These are phyloP conservation scores for Salvia rosmarinus DNA, from an alignment of 257 asterid genomes.

Conservation along the genomic window DNA sequence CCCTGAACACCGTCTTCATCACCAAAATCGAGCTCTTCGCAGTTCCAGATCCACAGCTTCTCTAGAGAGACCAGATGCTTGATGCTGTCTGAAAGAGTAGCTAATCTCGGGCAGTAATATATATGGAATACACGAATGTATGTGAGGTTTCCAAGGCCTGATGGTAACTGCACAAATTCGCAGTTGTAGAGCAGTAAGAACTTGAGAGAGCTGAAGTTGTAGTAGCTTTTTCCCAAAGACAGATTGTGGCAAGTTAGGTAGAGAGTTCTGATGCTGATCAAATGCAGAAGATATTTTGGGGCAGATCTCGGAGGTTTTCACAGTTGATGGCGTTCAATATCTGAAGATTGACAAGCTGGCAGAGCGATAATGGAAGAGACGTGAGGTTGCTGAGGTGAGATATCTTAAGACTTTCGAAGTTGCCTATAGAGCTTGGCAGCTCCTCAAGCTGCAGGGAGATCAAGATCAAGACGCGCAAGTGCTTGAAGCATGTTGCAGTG, in stretches of 20 bases:
- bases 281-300: constrained; percentile 30
- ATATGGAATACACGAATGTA: constrained; percentile 50
- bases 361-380: constrained; percentile 43
- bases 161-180: constrained; percentile 41
- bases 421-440: constrained; percentile 48
- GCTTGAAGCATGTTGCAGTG: constrained; percentile 33
- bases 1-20: constrained; percentile 47
- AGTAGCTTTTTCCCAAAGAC: constrained; percentile 29
- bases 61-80: constrained; percentile 47
- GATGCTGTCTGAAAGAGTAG: constrained; percentile 45
- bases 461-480: constrained; percentile 45
- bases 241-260: constrained; percentile 49
- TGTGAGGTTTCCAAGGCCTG: constrained; percentile 41
- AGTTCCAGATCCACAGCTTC: constrained; percentile 66
- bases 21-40: constrained; percentile 46
- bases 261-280: constrained; percentile 44
- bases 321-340: constrained; percentile 57
- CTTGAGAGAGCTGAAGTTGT: constrained; percentile 43
- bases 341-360: constrained; percentile 54
- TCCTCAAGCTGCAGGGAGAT: constrained; percentile 46
- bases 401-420: constrained; percentile 43
- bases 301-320: constrained; percentile 47
- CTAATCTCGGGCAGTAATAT: constrained; percentile 49
- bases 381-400: constrained; percentile 47
- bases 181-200: constrained; percentile 54